Conservation (phyloP, 257 asterid genomes). For the Nicotiana sylvestris region DNA sequence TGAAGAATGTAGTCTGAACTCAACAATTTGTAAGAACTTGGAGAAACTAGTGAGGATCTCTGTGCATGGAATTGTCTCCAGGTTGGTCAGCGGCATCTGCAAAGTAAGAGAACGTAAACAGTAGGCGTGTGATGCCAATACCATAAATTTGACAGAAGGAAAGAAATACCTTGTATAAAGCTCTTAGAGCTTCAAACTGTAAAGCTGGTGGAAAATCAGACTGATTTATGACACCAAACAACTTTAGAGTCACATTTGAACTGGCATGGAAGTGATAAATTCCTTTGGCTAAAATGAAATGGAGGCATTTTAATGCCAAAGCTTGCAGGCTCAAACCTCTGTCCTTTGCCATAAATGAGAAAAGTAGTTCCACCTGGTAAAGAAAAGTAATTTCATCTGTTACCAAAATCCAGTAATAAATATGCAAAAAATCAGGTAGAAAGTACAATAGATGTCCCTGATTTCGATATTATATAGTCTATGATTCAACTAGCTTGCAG, state of each 20-base stretch:
- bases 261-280: conserved; percentile 37
- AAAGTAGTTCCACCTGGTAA: conserved; percentile 42
- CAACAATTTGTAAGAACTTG: conserved; percentile 33
- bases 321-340: conserved; percentile 49
- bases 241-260: conserved; percentile 30
- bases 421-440: conserved; percentile 10
- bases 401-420: conserved; percentile 22
- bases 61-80: conserved; percentile 35
- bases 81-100: conserved; percentile 46
- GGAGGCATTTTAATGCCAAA: conserved; percentile 56
- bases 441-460: not conserved
- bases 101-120: conserved; percentile 20
- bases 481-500: not conserved
- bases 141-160: conserved; percentile 22
- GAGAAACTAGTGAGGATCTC: conserved; percentile 46
- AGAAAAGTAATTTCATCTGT: conserved; percentile 56
- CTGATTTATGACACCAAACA: conserved; percentile 40
- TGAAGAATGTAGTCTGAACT: conserved; percentile 37
- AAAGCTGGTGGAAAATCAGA: conserved; percentile 42
- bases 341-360: conserved; percentile 44
- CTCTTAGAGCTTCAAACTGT: conserved; percentile 54
- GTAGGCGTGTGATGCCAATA: conserved; percentile 9
- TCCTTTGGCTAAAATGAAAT: conserved; percentile 41
- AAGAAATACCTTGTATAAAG: conserved; percentile 55
- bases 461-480: not conserved